Base-by-base conservation (phyloP, 345 rosid genomes). In the Raphanus raphanistrum region DNA sequence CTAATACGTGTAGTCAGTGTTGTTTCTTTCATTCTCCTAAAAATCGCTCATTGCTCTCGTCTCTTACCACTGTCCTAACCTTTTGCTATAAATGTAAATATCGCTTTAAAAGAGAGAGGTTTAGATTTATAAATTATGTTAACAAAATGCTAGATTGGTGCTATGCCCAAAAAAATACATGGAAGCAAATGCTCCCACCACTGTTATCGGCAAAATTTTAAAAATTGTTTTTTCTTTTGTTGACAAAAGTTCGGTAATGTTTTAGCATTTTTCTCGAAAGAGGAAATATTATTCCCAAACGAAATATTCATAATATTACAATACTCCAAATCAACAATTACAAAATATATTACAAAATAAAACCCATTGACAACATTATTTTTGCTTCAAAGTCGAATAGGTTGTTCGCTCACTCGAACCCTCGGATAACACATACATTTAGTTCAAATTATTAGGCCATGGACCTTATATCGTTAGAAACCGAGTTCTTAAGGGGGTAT, bases 311-410 rank as follows among this genome's bases (percentile, higher is more conserved):
- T 52, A 52, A 52, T 52, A 16, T 52, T 52, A 52, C 21, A 52
- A 6, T 17, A 16, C 0, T 43, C 33, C 69, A 21, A 16, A 45
- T 45, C 52, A 12, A 66, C 32, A 25, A 25, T 15, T 41, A 9
- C 67, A 63, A 16, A 8, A 63, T 63, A 33, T 63, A 63, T 63
- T 41, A 10, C 70, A 66, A 38, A 68, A 11, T 9, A 2, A 66
- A 15, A 36, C 57, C 57, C 5, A 26, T 66, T 31, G 57, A 65
- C 68, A 7, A 16, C 31, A 55, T 75, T 75, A 57, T 75, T 75
- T 28, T 17, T 32, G 10, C 8, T 25, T 2, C 29, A 45, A 69
- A 60, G 64, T 76, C 63, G 41, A 50, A 61, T 69, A 25, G 16
- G 41, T 11, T 12, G 3, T 12, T 61, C 31, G 6, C 27, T 48